phyloP scores from a whole-genome alignment of 2,329 filamentous ascomycete genomes.

The Aspergillus arachidicola region DNA sequence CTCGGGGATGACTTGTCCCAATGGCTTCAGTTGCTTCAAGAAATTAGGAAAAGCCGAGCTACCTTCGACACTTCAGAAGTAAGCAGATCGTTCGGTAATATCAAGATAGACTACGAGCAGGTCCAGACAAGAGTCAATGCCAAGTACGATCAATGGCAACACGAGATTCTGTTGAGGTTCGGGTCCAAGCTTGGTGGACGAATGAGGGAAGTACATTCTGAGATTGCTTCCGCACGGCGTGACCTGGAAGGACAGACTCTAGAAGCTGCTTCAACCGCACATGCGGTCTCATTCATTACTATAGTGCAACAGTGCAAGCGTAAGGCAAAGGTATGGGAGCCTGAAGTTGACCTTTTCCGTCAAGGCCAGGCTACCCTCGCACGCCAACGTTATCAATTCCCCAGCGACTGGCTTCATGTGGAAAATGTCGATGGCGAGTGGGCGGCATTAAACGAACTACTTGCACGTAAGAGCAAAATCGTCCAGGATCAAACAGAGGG shows the following conservation, averaged over 20 bases:
- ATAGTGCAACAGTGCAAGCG: conserved; percentile 95
- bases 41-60: conserved; percentile 90
- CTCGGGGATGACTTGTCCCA: conserved; percentile 87
- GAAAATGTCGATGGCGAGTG: conserved; percentile 97
- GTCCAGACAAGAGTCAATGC: conserved; percentile 98
- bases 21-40: conserved; percentile 94
- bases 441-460: conserved; percentile 87
- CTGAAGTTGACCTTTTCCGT: conserved; percentile 92
- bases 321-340: conserved; percentile 90
- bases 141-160: conserved; percentile 99
- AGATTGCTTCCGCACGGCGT: conserved; percentile 85
- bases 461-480: conserved; percentile 89
- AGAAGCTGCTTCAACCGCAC: conserved; percentile 91
- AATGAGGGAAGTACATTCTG: conserved; percentile 88
- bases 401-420: conserved; percentile 90
- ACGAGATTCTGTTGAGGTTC: conserved; percentile 94
- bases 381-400: conserved; percentile 91
- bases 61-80: conserved; percentile 98
- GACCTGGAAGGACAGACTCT: conserved; percentile 91
- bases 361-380: conserved; percentile 92
- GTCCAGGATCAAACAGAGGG: conserved; percentile 96
- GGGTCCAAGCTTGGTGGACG: conserved; percentile 83
- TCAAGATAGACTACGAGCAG: conserved; percentile 96
- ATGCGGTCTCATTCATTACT: conserved; percentile 97
- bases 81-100: conserved; percentile 87